Percentiles rank a stretch among this genome's conserved stretches.
Conservation (phyloP, 208 protist genomes). For the Crithidia brevicula region DNA sequence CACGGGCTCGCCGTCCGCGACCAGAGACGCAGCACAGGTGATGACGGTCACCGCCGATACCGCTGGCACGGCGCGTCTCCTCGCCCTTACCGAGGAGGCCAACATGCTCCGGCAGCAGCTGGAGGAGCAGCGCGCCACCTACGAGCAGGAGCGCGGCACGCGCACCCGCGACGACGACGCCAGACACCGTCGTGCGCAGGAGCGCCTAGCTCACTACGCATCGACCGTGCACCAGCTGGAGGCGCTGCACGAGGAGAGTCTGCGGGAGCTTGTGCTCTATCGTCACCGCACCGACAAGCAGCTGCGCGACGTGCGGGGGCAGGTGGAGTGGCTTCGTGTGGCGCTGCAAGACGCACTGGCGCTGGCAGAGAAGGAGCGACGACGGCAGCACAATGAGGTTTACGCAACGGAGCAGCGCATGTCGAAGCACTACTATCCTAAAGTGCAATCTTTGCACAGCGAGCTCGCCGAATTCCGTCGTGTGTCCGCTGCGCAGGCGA, state of each 20-base stretch:
- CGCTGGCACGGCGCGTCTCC: conserved; percentile 30
- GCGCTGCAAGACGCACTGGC: conserved; percentile 37
- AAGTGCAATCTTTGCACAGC: conserved; percentile 40
- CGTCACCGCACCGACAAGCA: conserved; percentile 54
- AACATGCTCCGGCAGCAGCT: conserved; percentile 64
- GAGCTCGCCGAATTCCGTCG: conserved; percentile 34
- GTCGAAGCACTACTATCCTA: conserved; percentile 33
- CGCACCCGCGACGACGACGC: conserved; percentile 39
- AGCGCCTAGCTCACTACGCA: conserved; percentile 30
- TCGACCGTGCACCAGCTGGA: conserved; percentile 56
- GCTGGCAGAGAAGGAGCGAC: conserved; percentile 41
- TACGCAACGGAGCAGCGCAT: conserved; percentile 31
- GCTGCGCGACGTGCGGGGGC: conserved; percentile 40
- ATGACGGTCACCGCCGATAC: conserved; percentile 23
- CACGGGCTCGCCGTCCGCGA: background rate
- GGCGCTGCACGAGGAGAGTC: conserved; percentile 50
- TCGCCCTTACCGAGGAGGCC: conserved; percentile 57
- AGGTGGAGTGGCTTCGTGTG: conserved; percentile 52
- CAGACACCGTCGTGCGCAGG: conserved; percentile 33
- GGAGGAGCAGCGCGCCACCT: conserved; percentile 58
- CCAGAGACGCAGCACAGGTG: background rate
- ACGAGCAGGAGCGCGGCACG: conserved; percentile 64
- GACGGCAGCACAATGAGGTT: conserved; percentile 38
- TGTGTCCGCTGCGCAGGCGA: conserved; percentile 4
- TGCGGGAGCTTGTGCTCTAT: conserved; percentile 61